Conservation (phyloP, 352 stramenopile species). For the Globisporangium viniferum region DNA sequence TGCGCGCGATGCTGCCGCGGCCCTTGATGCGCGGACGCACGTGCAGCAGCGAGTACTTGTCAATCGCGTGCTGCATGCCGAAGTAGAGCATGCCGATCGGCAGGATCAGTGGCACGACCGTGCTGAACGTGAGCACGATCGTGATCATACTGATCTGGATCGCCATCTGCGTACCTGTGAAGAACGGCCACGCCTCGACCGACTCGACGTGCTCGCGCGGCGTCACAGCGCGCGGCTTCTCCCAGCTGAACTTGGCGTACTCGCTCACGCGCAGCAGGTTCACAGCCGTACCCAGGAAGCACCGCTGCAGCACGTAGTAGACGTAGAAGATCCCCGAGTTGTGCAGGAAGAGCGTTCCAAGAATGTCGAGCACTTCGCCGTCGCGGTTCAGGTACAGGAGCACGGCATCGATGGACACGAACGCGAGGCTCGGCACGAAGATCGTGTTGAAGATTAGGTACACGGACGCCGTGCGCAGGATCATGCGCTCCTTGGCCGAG, state of each 20-base stretch:
- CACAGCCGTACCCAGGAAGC: conserved; percentile 76
- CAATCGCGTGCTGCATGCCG: conserved; percentile 76
- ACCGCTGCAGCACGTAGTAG: conserved; percentile 83
- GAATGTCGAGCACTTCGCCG: conserved; percentile 73
- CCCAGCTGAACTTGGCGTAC: conserved; percentile 78
- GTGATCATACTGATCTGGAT: conserved; percentile 85
- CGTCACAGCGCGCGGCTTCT: conserved; percentile 76
- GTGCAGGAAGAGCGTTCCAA: conserved; percentile 82
- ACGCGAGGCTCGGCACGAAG: conserved; percentile 80
- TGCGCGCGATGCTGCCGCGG: conserved; percentile 77
- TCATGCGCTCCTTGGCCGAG: conserved; percentile 81
- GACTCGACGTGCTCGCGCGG: conserved; percentile 61
- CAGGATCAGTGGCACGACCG: conserved; percentile 80
- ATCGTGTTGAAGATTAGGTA: conserved; percentile 89
- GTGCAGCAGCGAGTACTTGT: conserved; percentile 83
- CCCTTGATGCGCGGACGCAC: conserved; percentile 84
- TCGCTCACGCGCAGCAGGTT: conserved; percentile 75
- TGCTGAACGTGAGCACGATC: conserved; percentile 83
- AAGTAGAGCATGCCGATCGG: conserved; percentile 82
- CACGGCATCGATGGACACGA: conserved; percentile 84
- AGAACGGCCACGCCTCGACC: conserved; percentile 78
- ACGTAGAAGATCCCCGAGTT: conserved; percentile 90
- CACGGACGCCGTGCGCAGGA: conserved; percentile 71
- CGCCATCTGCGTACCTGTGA: conserved; percentile 78
- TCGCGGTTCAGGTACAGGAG: conserved; percentile 74